Evolutionary conservation across 768 basidiomycete species (phyloP), one percentile per base, ranked within the genome.

Genomic region (Rhodosporidiobolus odoratus): DNA sequence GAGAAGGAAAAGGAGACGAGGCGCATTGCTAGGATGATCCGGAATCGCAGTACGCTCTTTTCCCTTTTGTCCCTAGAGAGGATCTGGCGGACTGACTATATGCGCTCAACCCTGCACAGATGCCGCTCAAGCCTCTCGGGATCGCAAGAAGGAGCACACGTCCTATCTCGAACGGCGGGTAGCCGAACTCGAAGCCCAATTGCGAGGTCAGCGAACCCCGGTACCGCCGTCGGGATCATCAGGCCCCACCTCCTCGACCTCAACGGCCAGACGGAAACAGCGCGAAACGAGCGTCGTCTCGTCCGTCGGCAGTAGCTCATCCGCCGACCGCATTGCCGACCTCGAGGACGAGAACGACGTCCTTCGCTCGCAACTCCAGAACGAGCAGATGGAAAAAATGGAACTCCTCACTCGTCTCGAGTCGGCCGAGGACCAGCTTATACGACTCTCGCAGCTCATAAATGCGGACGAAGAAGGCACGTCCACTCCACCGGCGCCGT

Each of bases 341-440:
- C 66, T 74, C 58, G 69, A 74, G 59, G 69, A 70, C 15, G 73
- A 75, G 38, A 71, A 71, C 67, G 69, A 71, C 8, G 13, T 9
- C 12, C 63, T 75, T 10, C 56, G 69, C 34, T 59, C 62, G 17
- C 73, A 74, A 30, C 73, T 74, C 40, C 47, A 65, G 66, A 21
- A 32, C 15, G 69, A 74, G 66, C 68, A 71, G 32, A 16, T 9
- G 53, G 69, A 70, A 23, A 47, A 59, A 27, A 54, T 53, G 6
- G 43, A 63, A 16, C 69, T 74, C n/a, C 58, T 52, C 25, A 21
- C 65, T 12, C 65, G 69, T 27, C 57, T 74, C 62, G 62, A 56
- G 5, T 7, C 27, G 0, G 48, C 59, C 63, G 69, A 72, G 62
- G 41, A 59, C 48, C 37, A 68, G 50, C 61, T 69, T 52, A 43